phyloP scores from a whole-genome alignment of 352 stramenopile genomes.

The Globisporangium viniferum region DNA sequence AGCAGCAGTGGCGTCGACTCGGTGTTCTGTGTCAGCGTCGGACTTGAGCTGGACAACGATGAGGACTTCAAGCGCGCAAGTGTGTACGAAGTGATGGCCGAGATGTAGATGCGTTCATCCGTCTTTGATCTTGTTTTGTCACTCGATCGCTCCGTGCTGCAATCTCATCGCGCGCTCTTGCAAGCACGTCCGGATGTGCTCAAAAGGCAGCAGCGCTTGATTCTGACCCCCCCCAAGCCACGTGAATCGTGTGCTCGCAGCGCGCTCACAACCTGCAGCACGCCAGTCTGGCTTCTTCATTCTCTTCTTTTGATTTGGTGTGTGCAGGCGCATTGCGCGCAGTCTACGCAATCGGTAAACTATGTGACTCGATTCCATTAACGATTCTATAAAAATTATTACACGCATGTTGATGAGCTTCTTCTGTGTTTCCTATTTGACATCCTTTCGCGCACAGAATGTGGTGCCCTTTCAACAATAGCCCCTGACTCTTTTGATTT shows the following conservation, averaged over 20 bases:
- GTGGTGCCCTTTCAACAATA: background rate
- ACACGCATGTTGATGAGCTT: background rate
- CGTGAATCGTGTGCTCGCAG: background rate
- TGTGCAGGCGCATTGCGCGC: background rate
- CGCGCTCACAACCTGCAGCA: background rate
- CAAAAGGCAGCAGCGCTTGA: background rate
- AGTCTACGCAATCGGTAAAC: background rate
- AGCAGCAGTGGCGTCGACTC: slow-evolving; percentile 39
- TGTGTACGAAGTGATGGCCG: slow-evolving; percentile 68
- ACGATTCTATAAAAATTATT: background rate
- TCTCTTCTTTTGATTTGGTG: background rate
- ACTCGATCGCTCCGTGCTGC: background rate
- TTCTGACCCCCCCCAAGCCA: background rate
- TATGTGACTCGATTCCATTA: slow-evolving; percentile 7
- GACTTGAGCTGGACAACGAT: slow-evolving; percentile 53
- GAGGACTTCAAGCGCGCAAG: slow-evolving; percentile 30
- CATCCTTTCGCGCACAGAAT: background rate
- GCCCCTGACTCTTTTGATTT: background rate
- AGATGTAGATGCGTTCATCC: slow-evolving; percentile 43
- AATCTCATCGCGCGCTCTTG: background rate
- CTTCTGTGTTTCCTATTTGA: background rate
- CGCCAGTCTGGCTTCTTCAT: slow-evolving; percentile 1
- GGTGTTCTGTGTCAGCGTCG: slow-evolving; percentile 81
- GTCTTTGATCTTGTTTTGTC: background rate
- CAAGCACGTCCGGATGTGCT: background rate